phyloP scores from a whole-genome alignment of 768 basidiomycete genomes.

The Boletus rufocinnamomeus region DNA sequence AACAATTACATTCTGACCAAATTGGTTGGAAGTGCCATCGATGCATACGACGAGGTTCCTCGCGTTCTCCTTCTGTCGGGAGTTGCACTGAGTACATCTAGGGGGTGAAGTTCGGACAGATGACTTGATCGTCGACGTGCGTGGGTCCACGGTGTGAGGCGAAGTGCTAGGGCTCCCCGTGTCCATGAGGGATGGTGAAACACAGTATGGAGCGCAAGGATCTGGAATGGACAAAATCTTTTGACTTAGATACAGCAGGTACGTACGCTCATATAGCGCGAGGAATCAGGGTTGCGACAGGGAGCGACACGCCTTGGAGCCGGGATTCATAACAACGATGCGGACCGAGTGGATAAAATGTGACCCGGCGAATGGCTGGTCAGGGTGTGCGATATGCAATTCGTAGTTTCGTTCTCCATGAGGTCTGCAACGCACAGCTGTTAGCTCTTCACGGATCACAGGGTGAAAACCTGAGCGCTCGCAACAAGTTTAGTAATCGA shows the following conservation, averaged over 20 bases:
- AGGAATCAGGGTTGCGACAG: background rate
- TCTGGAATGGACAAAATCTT: background rate
- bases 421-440: background rate
- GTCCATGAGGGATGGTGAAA: background rate
- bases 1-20: constrained; percentile 21
- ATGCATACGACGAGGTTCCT: constrained; percentile 30
- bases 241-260: background rate
- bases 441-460: background rate
- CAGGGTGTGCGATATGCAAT: constrained; percentile 7
- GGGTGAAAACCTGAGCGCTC: background rate
- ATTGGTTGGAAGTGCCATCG: constrained; percentile 28
- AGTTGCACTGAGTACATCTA: constrained; percentile 18
- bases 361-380: background rate
- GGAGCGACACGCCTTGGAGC: background rate
- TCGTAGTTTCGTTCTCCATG: constrained; percentile 9
- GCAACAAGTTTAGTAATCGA: background rate
- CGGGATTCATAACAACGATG: background rate
- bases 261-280: constrained; percentile 10
- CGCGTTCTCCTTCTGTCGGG: constrained; percentile 6
- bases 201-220: background rate
- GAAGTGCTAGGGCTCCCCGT: background rate
- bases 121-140: background rate
- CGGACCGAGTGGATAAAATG: constrained; percentile 1
- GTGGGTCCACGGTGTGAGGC: background rate
- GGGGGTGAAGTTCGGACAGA: background rate